Evolutionary conservation across 2,329 filamentous ascomycete genomes (phyloP).

Genomic region (Alternaria hordeiaustralica): DNA sequence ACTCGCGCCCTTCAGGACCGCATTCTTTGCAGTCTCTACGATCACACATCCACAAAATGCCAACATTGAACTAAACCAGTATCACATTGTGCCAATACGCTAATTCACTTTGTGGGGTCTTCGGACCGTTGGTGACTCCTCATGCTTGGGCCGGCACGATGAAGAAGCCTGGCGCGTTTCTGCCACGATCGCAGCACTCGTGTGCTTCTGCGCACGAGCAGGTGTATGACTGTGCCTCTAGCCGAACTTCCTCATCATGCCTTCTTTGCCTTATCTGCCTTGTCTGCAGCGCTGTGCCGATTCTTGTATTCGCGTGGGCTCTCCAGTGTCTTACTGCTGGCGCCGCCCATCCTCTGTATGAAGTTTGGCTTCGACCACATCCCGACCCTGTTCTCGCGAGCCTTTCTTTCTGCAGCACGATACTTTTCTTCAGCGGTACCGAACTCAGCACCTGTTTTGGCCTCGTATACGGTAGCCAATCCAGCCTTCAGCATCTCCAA

Average conservation of each 20-base stretch:
- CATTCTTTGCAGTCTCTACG: background rate
- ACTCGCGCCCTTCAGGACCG: background rate
- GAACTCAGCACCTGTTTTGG: constrained; percentile 88
- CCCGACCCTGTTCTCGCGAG: constrained; percentile 50
- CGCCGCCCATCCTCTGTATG: constrained; percentile 54
- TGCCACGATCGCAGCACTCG: constrained; percentile 4
- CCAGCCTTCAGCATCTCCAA: constrained; percentile 87
- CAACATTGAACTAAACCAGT: background rate
- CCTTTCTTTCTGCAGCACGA: constrained; percentile 66
- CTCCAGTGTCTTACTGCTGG: constrained; percentile 66
- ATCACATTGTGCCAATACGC: background rate
- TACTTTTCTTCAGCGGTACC: constrained; percentile 71
- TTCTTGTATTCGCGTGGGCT: constrained; percentile 89
- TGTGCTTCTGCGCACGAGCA: background rate
- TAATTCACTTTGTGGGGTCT: constrained; percentile 10
- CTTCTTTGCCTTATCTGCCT: constrained; percentile 50
- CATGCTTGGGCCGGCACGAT: constrained; percentile 3
- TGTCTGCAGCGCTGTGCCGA: constrained; percentile 56
- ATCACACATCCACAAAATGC: background rate
- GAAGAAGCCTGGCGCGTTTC: constrained; percentile 1
- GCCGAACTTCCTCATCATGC: constrained; percentile 14
- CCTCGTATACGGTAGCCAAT: constrained; percentile 91
- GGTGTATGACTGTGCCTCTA: background rate
- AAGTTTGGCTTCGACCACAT: constrained; percentile 70
- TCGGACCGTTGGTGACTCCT: constrained; percentile 8